Evolutionary conservation across 163 green algal species (phyloP).

Genomic region (Scenedesmus sp.): DNA sequence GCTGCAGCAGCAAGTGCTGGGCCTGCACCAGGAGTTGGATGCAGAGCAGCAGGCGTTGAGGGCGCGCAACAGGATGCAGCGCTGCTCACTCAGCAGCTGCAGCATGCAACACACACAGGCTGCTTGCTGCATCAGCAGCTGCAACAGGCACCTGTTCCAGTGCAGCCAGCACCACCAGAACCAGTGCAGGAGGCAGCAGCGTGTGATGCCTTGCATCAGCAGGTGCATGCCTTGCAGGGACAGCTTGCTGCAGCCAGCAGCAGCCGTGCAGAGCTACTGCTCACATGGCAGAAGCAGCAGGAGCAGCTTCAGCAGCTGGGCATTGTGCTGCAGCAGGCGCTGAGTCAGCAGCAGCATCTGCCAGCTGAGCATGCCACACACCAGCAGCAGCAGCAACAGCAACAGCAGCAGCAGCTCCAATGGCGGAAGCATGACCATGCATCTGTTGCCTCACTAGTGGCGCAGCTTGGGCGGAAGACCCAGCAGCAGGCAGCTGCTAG

Average conservation of each 20-base stretch:
- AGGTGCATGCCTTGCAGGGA: background rate
- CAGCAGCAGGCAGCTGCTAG: background rate
- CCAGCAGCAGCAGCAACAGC: background rate
- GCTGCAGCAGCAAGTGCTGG: slow-evolving; percentile 20
- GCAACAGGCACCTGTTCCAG: background rate
- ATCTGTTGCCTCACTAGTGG: background rate
- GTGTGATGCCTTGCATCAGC: background rate
- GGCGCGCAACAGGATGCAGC: background rate
- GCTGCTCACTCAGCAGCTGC: background rate
- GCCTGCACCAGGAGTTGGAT: background rate
- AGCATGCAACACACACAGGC: background rate
- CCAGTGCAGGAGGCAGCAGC: background rate
- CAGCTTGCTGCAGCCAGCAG: background rate
- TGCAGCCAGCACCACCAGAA: background rate
- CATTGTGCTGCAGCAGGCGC: background rate
- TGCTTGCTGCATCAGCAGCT: background rate
- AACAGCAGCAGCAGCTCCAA: background rate
- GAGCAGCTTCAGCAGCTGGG: slow-evolving; percentile 16
- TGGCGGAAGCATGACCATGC: background rate
- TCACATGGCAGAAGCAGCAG: background rate
- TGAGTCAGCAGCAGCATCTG: background rate
- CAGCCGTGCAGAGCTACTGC: background rate
- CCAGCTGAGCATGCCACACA: background rate
- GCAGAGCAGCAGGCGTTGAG: slow-evolving; percentile 9
- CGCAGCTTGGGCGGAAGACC: background rate